These are phyloP conservation scores for Drosera capensis DNA, from an alignment of 148 eudicot genomes.

Conservation along the genomic window DNA sequence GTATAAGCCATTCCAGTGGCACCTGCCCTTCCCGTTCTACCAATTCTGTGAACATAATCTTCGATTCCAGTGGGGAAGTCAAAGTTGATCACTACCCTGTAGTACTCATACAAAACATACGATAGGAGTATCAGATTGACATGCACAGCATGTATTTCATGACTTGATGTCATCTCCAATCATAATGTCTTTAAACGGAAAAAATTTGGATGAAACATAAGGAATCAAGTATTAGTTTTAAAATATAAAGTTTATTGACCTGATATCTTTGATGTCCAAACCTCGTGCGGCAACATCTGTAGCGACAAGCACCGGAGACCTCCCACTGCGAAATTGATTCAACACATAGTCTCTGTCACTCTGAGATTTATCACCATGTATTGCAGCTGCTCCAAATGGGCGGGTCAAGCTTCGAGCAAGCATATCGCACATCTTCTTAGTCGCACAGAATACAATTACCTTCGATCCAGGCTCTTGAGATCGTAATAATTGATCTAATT, in stretches of 20 bases:
- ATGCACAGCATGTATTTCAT: too few species aligned
- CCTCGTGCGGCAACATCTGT: slow-evolving; percentile 99
- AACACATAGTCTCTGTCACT: slow-evolving; percentile 71
- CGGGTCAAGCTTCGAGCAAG: slow-evolving; percentile 64
- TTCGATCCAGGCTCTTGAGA: slow-evolving; percentile 94
- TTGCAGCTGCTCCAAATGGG: slow-evolving; percentile 78
- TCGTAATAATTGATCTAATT: slow-evolving; percentile 70
- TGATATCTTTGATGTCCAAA: slow-evolving; percentile 77
- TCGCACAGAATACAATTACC: slow-evolving; percentile 86
- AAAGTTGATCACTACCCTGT: slow-evolving; percentile 86
- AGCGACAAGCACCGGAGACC: slow-evolving; percentile 83
- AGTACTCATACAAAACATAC: neutral
- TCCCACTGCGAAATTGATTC: slow-evolving; percentile 65
- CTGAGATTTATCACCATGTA: slow-evolving; percentile 90
- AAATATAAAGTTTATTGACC: slow-evolving; percentile 23
- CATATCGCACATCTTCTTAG: slow-evolving; percentile 90
- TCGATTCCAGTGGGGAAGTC: slow-evolving; percentile 92
- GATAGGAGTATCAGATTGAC: neutral
- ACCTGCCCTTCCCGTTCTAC: slow-evolving; percentile 99
- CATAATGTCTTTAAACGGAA: too few species aligned
- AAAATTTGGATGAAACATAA: too few species aligned
- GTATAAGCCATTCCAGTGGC: slow-evolving; percentile 83
- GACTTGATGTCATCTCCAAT: too few species aligned
- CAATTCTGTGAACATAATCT: slow-evolving; percentile 98
- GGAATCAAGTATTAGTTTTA: too few species aligned